Evolutionary conservation across 176 grass and related monocot genomes (phyloP), one percentile per base, ranked within the genome.

Genomic region (Urochloa ruziziensis): DNA sequence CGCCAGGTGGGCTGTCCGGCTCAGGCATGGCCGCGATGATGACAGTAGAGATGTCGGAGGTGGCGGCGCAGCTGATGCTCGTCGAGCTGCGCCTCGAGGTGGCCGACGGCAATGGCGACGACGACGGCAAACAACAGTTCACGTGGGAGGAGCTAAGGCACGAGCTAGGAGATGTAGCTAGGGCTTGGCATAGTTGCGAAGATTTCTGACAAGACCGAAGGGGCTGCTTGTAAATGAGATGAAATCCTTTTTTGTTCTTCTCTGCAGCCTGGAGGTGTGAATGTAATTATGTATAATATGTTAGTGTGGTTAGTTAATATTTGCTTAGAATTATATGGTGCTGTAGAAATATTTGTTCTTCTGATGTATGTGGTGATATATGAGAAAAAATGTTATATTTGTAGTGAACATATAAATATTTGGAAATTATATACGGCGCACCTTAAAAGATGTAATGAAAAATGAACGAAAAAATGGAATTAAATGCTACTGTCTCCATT

Each of bases 161-260:
- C 8, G 92, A 94, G 89, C 84, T 97, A 36, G 90, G 88, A 6
- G 95, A 93, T 44, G 74, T 93, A 57, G 90, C 87, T 36, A 90
- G 85, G 51, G 81, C 92, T 15, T 97, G 95, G 88, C 77, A 97
- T 32, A 70, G 85, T 11, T 86, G 75, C 46, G 66, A 88, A 30
- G 85, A 90, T 82, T 70, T 86, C n/a, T 61, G 65, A 83, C 24
- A 43, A 74, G 24, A 78, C n/a, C 13, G 84, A 35, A 18, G 10
- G 10, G 33, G 66, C 5, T 81, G 19, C 14, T 23, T 71, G 68
- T 40, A 83, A 87, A 73, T 27, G 16, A 85, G 6, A 85, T 28
- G 34, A 15, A 53, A 21, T 51, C 75, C 2, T 52, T 53, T 32
- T 78, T 16, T 62, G 23, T 4, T 34, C 1, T 21, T 16, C 70